A percentile compares a stretch with the other conserved stretches of the same genome.
phyloP scores from a whole-genome alignment of 2,329 filamentous ascomycete species.

The Colletotrichum acutatum region DNA sequence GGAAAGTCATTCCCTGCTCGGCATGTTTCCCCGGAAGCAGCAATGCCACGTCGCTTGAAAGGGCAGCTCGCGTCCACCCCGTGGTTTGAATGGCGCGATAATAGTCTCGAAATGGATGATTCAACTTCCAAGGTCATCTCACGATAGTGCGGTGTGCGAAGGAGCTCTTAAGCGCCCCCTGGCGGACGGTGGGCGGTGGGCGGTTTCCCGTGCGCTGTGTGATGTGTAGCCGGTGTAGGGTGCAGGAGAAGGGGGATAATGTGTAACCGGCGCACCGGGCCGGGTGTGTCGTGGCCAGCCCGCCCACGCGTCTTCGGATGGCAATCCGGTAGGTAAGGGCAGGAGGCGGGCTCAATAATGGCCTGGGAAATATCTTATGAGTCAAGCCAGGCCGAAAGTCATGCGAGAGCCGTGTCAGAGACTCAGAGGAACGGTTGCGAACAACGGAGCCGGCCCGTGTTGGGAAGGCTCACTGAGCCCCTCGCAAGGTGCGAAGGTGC shows the following conservation, averaged over 20 bases:
- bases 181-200: background rate
- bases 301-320: background rate
- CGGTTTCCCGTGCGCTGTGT: background rate
- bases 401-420: slow-evolving; percentile 7
- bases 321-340: background rate
- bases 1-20: background rate
- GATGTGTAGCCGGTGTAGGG: background rate
- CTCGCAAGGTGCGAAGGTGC: background rate
- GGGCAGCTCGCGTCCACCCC: background rate
- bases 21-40: background rate
- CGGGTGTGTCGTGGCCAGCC: background rate
- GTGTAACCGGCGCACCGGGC: slow-evolving; percentile 2
- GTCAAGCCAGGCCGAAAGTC: slow-evolving; percentile 23
- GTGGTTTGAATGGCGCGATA: background rate
- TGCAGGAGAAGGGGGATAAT: too few relatives aligned
- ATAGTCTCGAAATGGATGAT: background rate
- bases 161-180: background rate
- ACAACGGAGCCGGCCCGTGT: slow-evolving; percentile 14
- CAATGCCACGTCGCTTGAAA: background rate
- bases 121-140: background rate
- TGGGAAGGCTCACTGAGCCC: background rate
- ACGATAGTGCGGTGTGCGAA: background rate
- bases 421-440: background rate
- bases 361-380: background rate
- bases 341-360: background rate